A percentile compares a stretch with the other conserved stretches of the same genome.
Conservation (phyloP, 306 rosid genomes). For the Phaseolus lunatus region DNA sequence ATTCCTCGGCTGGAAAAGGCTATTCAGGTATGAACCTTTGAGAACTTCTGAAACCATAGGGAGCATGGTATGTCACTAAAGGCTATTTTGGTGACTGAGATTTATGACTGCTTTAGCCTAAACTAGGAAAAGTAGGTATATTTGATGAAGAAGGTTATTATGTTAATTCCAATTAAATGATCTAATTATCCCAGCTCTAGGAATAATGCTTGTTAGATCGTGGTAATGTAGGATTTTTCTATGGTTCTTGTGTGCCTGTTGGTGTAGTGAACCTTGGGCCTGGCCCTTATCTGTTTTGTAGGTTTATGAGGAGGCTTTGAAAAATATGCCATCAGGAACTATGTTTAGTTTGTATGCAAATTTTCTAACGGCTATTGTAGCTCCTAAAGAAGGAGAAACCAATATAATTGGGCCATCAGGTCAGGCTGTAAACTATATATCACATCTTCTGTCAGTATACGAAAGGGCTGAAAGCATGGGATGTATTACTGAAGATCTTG, state of each 20-base stretch:
- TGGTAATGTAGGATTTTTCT: neutral
- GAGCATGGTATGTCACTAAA: constrained; percentile 21
- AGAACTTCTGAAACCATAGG: constrained; percentile 9
- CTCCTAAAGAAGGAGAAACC: constrained; percentile 52
- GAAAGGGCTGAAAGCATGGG: constrained; percentile 80
- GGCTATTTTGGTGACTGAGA: constrained; percentile 23
- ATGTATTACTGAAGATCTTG: constrained; percentile 71
- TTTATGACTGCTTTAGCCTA: constrained; percentile 3
- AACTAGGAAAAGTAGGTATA: constrained; percentile 24
- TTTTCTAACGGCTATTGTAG: constrained; percentile 61
- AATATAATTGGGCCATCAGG: constrained; percentile 39
- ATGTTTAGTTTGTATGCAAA: constrained; percentile 63
- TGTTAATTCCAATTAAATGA: constrained; percentile 13
- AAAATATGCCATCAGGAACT: constrained; percentile 60
- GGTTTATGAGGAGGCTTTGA: constrained; percentile 90
- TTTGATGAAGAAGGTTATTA: constrained; percentile 2
- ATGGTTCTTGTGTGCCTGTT: constrained; percentile 8
- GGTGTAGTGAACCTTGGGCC: constrained; percentile 31
- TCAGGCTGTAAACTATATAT: constrained; percentile 43
- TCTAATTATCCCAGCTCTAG: neutral
- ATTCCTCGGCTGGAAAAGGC: constrained; percentile 64
- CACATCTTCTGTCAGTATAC: constrained; percentile 61
- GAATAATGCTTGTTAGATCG: constrained; percentile 23
- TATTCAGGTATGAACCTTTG: constrained; percentile 65
- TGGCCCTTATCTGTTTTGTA: constrained; percentile 43